phyloP scores from a whole-genome alignment of 192 early-diverging fungal species.

The Entophlyctis luteolus region DNA sequence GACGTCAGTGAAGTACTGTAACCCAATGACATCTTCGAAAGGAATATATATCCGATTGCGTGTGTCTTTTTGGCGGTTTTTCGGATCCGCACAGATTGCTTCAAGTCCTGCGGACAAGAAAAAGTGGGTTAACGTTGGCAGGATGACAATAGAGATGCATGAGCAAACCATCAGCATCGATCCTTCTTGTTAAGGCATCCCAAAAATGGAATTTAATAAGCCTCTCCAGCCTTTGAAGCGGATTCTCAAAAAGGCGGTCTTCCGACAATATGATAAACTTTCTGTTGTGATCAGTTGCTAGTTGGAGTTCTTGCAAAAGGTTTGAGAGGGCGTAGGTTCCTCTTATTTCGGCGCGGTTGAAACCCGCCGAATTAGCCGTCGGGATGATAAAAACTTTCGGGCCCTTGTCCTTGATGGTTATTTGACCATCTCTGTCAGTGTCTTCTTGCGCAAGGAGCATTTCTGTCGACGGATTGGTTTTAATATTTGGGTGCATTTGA shows the following conservation, averaged over 20 bases:
- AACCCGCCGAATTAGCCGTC: constrained; percentile 81
- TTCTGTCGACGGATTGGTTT: constrained; percentile 19
- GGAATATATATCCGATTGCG: constrained; percentile 92
- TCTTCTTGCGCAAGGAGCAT: constrained; percentile 87
- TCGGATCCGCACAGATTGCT: constrained; percentile 86
- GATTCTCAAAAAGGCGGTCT: constrained; percentile 88
- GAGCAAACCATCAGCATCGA: constrained; percentile 50
- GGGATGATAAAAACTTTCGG: constrained; percentile 85
- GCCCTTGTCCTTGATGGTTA: constrained; percentile 86
- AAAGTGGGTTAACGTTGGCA: background rate
- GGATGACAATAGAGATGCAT: background rate
- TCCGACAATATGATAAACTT: constrained; percentile 87
- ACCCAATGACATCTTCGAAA: constrained; percentile 66
- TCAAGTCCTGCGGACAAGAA: constrained; percentile 62
- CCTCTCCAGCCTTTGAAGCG: constrained; percentile 80
- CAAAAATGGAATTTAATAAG: constrained; percentile 93
- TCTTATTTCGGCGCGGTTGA: constrained; percentile 81
- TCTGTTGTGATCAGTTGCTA: constrained; percentile 83
- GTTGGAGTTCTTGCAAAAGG: constrained; percentile 88
- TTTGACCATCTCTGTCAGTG: constrained; percentile 90
- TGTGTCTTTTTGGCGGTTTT: constrained; percentile 74
- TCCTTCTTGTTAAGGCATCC: constrained; percentile 82
- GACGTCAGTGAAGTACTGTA: constrained; percentile 75
- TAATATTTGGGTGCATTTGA: background rate
- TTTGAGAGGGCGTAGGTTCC: constrained; percentile 95